Evolutionary conservation across 805 yeast species (phyloP).

Genomic region (Pichia nanzhaoensis): DNA sequence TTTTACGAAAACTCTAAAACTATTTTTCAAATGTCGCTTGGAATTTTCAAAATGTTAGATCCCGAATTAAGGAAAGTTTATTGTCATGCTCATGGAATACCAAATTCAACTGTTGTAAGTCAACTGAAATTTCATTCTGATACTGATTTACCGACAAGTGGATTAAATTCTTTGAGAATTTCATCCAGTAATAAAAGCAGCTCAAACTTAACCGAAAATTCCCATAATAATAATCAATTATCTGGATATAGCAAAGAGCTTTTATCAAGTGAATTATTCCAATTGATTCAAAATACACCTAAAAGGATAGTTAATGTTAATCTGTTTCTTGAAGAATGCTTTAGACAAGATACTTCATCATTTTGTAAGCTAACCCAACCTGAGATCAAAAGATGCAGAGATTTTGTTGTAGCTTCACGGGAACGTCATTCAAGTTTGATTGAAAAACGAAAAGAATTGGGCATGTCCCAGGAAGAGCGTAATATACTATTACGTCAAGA

Average conservation of each 20-base stretch:
- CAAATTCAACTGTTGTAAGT: conserved; percentile 3
- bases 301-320: conserved; percentile 64
- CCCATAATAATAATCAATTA: neutral
- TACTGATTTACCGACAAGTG: conserved; percentile 12
- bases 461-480: conserved; percentile 28
- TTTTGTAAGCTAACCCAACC: conserved; percentile 65
- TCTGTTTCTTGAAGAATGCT: conserved; percentile 63
- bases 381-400: conserved; percentile 71
- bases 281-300: conserved; percentile 79
- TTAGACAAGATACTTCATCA: conserved; percentile 33
- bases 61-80: conserved; percentile 41
- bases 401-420: conserved; percentile 66
- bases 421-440: conserved; percentile 31
- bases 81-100: conserved; percentile 6
- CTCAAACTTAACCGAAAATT: conserved; percentile 11
- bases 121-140: conserved; percentile 4
- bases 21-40: conserved; percentile 72
- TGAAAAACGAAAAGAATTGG: conserved; percentile 26
- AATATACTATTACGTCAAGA: conserved; percentile 19
- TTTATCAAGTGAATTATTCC: conserved; percentile 48
- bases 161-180: conserved; percentile 1
- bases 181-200: conserved; percentile 1
- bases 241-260: conserved; percentile 19
- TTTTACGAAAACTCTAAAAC: conserved; percentile 90
- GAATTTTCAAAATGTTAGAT: conserved; percentile 71